Base-by-base conservation (phyloP, 2,329 filamentous ascomycete species). In the Biscogniauxia sp. region DNA sequence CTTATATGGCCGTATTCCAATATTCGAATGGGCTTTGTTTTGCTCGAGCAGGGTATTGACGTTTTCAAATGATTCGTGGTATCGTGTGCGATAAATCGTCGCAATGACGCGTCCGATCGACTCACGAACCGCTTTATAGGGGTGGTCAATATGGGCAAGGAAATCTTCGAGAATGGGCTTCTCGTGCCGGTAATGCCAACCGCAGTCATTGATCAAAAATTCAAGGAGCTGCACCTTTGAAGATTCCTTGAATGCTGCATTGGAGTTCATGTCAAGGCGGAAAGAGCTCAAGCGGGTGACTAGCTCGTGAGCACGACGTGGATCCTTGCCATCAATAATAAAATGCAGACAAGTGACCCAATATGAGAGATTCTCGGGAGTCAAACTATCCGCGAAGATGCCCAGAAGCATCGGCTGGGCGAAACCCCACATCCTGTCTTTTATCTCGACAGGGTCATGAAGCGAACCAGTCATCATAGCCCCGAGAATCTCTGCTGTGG, bases 171-270 rank as follows among this genome's bases (percentile, higher is more conserved):
- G 79, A 55, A 99, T 94, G 0, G 93, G 93, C 76, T 92, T 87
- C 68, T 96, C 92, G 11, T 92, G 82, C 64, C 92, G 92, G 81
- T 97, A 99, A 75, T 99, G 95, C 95, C 96, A 99, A 1, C 95
- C 95, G 41, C 88, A 86, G 69, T 97, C 93, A 52, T 88, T 88
- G 61, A 99, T 90, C 64, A 91, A 85, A 67, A 96, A 92, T 68
- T 97, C 92, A 19, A 99, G 81, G 28, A 99, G 80, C 66, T 95
- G 89, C 17, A 99, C 92, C 79, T 98, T 97, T 26, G 94, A 96
- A 58, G 94, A 97, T 74, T 99, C 96, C 75, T 99, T 99, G 83
- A 99, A 99, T 0, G 95, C 95, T 3, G 96, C 95, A 72, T 98
- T 97, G 0, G 94, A 97, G 5, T 86, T 82, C 89, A 98, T 94